Evolutionary conservation across 208 protist species (phyloP), one percentile per base, ranked within the genome.

Genomic region (Leishmania lainsoni): DNA sequence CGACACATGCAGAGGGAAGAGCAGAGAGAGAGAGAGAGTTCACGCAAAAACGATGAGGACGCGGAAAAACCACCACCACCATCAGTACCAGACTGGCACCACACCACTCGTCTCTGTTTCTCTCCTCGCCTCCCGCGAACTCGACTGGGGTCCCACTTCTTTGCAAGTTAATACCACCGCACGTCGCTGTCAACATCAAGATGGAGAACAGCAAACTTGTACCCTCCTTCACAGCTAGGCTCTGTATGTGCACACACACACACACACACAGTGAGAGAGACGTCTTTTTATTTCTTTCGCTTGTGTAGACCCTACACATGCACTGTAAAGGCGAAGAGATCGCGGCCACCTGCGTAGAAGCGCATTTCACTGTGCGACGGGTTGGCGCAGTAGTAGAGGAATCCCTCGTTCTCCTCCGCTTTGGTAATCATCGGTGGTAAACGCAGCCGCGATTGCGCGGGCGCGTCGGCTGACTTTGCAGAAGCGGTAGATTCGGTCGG

Each of bases 381-480:
- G 58, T 96, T 96, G 22, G 93, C 93, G 70, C 93, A 96, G 84
- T 95, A 95, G 79, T 93, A 92, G 58, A 93, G 87, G 79, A 92
- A 93, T 49, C 86, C 85, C 29, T 89, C 87, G 5, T 71, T 76
- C 39, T 83, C 66, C 81, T 94, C 90, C 10, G 39, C 73, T 29
- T 49, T 48, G 26, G 83, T 88, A n/a, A 88, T 81, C 17, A 42
- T 32, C 48, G 87, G 75, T 39, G 81, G 75, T 52, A 68, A 48
- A 17, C 42, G 42, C 26, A 66, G 16, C 8, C 66, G 17, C 4
- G 29, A 59, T 32, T 5, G 5, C 6, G 48, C 26, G 12, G 48
- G 5, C 16, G 72, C 49, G 9, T 14, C 32, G 10, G 26, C 56
- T 74, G 58, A 29, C 0, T 9, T 49, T 16, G 39, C 29, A 5